phyloP scores from a whole-genome alignment of 768 basidiomycete species.

The Phlegmacium glaucopus region DNA sequence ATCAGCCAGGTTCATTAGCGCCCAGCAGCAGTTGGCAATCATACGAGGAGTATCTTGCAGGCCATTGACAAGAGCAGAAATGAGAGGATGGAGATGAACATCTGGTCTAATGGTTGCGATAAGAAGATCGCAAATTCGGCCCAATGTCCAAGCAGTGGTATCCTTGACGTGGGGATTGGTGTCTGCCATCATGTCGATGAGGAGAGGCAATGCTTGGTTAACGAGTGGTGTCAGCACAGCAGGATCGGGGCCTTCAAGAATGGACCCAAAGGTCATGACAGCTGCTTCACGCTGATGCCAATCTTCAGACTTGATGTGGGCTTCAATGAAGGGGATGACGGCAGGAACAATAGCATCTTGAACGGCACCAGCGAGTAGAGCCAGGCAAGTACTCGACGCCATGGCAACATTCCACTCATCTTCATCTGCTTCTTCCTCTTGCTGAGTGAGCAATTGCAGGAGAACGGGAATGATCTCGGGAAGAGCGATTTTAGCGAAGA shows the following conservation, averaged over 20 bases:
- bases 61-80: conserved; percentile 80
- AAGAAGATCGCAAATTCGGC: conserved; percentile 89
- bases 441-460: conserved; percentile 80
- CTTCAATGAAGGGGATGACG: conserved; percentile 97
- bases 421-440: conserved; percentile 96
- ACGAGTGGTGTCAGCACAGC: conserved; percentile 85
- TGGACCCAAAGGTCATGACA: conserved; percentile 97
- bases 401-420: conserved; percentile 99
- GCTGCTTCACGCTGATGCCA: conserved; percentile 98
- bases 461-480: conserved; percentile 95
- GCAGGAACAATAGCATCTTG: conserved; percentile 87
- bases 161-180: conserved; percentile 85
- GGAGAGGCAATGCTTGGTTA: conserved; percentile 87
- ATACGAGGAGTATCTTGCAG: conserved; percentile 82
- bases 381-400: conserved; percentile 92
- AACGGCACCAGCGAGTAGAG: conserved; percentile 86
- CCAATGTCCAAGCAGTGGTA: conserved; percentile 97
- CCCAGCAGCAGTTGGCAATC: conserved; percentile 93
- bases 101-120: conserved; percentile 86
- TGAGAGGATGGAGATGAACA: conserved; percentile 77
- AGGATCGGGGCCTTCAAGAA: conserved; percentile 94
- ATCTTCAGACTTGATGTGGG: conserved; percentile 85
- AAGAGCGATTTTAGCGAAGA: conserved; percentile 92
- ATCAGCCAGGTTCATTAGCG: conserved; percentile 91
- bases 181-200: conserved; percentile 96